These are phyloP conservation scores for Domatiomyces globalis DNA, from an alignment of 2,329 filamentous ascomycete genomes.

Conservation along the genomic window DNA sequence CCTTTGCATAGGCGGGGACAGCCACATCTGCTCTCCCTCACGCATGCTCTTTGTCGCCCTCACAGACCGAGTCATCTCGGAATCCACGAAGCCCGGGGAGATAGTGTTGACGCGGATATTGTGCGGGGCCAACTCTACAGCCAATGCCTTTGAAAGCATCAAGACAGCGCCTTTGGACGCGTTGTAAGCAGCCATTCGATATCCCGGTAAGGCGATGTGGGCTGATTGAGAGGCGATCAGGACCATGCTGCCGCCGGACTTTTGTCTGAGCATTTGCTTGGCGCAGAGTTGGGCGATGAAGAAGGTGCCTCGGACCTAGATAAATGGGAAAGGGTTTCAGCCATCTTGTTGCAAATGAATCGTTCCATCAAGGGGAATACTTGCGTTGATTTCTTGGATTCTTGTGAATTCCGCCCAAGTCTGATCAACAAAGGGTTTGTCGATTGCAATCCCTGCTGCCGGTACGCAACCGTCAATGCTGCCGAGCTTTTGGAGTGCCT, in stretches of 20 bases:
- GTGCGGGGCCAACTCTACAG: slow-evolving; percentile 25
- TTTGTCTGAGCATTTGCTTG: slow-evolving; percentile 37
- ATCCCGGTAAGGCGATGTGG: slow-evolving; percentile 25
- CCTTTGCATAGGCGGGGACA: slow-evolving; percentile 73
- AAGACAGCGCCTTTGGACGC: slow-evolving; percentile 32
- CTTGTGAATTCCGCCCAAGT: slow-evolving; percentile 30
- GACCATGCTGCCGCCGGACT: slow-evolving; percentile 22
- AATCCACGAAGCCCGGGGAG: slow-evolving; percentile 22
- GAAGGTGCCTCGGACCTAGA: slow-evolving; percentile 33
- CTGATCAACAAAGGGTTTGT: slow-evolving; percentile 33
- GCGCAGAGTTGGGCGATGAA: slow-evolving; percentile 36
- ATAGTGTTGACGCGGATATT: slow-evolving; percentile 22
- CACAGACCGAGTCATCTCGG: slow-evolving; percentile 24
- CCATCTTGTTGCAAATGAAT: slow-evolving; percentile 1
- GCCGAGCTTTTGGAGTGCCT: slow-evolving; percentile 26
- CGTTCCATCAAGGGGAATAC: slow-evolving; percentile 19
- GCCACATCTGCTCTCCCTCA: slow-evolving; percentile 78
- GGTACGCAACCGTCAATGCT: slow-evolving; percentile 30
- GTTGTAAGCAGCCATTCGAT: slow-evolving; percentile 31
- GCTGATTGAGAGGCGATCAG: slow-evolving; percentile 21
- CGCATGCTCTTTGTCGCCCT: slow-evolving; percentile 53
- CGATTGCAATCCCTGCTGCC: slow-evolving; percentile 27
- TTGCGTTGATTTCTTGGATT: slow-evolving; percentile 32
- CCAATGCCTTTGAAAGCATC: slow-evolving; percentile 28
- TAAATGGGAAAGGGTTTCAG: slow-evolving; percentile 23